phyloP scores from a whole-genome alignment of 106 monocot genomes.

The Dioscorea dumetorum region DNA sequence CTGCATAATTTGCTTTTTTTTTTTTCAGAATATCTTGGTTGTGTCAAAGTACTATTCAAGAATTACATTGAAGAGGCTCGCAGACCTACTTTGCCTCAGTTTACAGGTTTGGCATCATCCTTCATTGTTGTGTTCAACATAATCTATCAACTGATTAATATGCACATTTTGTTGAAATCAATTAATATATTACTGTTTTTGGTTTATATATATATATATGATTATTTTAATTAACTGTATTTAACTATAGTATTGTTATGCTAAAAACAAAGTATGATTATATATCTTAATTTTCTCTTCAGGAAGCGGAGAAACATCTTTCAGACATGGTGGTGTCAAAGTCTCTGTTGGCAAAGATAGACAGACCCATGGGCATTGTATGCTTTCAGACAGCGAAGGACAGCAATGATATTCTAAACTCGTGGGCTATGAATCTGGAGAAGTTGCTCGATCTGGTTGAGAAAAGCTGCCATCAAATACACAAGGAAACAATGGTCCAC shows the following conservation, averaged over 20 bases:
- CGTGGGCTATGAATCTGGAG: constrained; percentile 83
- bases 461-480: constrained; percentile 99
- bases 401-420: constrained; percentile 79
- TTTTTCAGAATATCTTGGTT: constrained; percentile 90
- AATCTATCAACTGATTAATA: too few relatives aligned
- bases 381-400: constrained; percentile 77
- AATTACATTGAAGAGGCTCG: constrained; percentile 86
- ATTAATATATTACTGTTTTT: too few relatives aligned
- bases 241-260: too few relatives aligned
- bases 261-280: neutral
- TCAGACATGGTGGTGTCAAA: constrained; percentile 96
- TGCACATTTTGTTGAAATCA: too few relatives aligned
- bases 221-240: too few relatives aligned
- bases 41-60: constrained; percentile 97
- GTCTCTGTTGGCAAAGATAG: constrained; percentile 73
- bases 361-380: constrained; percentile 70
- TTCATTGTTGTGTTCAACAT: too few relatives aligned
- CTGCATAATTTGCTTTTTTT: constrained; percentile 4
- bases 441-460: constrained; percentile 94
- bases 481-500: constrained; percentile 97
- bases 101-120: constrained; percentile 52
- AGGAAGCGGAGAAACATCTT: constrained; percentile 93
- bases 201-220: too few relatives aligned
- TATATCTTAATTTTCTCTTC: neutral
- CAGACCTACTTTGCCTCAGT: constrained; percentile 83